Conservation (phyloP, 140 eudicot genomes). For the Cichorium intybus region DNA sequence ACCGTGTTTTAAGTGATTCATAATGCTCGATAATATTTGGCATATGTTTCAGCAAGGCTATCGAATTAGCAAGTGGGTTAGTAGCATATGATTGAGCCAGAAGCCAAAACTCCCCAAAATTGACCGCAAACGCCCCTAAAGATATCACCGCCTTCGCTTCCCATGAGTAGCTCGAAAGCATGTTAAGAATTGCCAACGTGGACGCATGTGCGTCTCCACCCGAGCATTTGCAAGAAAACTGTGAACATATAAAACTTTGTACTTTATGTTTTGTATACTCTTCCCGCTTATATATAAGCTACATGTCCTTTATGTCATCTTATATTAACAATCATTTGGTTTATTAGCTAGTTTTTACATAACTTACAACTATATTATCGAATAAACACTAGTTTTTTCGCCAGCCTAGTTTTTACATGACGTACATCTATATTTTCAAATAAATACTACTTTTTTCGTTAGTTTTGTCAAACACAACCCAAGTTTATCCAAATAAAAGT, state of each 20-base stretch:
- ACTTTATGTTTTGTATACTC: too few relatives aligned
- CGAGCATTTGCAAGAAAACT: constrained; percentile 84
- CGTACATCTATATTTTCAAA: too few relatives aligned
- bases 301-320: too few relatives aligned
- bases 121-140: constrained; percentile 72
- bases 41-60: constrained; percentile 62
- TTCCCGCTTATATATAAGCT: too few relatives aligned
- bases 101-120: constrained; percentile 87
- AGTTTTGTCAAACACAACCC: too few relatives aligned
- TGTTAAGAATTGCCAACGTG: constrained; percentile 60
- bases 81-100: constrained; percentile 46
- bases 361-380: too few relatives aligned
- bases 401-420: too few relatives aligned
- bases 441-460: too few relatives aligned
- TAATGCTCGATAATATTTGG: constrained; percentile 56
- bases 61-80: constrained; percentile 71
- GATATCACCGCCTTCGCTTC: constrained; percentile 71
- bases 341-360: too few relatives aligned
- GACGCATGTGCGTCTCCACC: constrained; percentile 70
- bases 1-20: constrained; percentile 42
- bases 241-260: constrained; percentile 14
- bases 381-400: too few relatives aligned
- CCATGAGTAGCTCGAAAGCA: constrained; percentile 72
- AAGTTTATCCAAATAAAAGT: too few relatives aligned
- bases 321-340: too few relatives aligned